A percentile compares a stretch with the other conserved stretches of the same genome.
Evolutionary conservation across 2,329 filamentous ascomycete species (phyloP).

Genomic region (Penicillium frequentans): DNA sequence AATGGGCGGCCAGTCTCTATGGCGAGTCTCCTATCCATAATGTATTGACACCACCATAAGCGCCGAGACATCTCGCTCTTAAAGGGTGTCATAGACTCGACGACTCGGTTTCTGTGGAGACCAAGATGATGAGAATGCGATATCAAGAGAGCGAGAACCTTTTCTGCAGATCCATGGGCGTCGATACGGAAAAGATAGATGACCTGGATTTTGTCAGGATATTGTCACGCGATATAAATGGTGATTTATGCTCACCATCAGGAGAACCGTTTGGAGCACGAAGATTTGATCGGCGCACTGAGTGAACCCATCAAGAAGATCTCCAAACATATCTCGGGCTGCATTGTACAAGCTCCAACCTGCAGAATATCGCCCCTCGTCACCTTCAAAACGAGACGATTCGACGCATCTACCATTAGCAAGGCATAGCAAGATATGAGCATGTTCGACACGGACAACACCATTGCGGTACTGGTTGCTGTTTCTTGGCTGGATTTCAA

Average conservation of each 20-base stretch:
- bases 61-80: constrained; percentile 27
- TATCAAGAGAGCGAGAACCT: constrained; percentile 18
- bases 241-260: not conserved
- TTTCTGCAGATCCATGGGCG: constrained; percentile 14
- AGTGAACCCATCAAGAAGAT: constrained; percentile 10
- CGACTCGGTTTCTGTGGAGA: constrained; percentile 19
- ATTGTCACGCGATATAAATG: not conserved
- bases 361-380: constrained; percentile 20
- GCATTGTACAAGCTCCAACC: constrained; percentile 27
- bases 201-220: constrained; percentile 7
- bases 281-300: constrained; percentile 11
- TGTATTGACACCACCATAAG: constrained; percentile 31
- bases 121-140: constrained; percentile 24
- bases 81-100: constrained; percentile 11
- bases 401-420: constrained; percentile 25
- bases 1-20: constrained; percentile 28
- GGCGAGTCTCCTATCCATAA: constrained; percentile 24
- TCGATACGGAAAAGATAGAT: constrained; percentile 25
- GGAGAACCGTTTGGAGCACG: not conserved
- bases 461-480: not conserved
- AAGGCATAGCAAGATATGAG: constrained; percentile 17
- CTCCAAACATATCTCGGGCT: constrained; percentile 10
- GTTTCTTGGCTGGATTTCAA: not conserved
- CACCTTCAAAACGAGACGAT: constrained; percentile 12
- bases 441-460: constrained; percentile 10